phyloP scores from a whole-genome alignment of 176 grass and related monocot species.

The Bromus sterilis region DNA sequence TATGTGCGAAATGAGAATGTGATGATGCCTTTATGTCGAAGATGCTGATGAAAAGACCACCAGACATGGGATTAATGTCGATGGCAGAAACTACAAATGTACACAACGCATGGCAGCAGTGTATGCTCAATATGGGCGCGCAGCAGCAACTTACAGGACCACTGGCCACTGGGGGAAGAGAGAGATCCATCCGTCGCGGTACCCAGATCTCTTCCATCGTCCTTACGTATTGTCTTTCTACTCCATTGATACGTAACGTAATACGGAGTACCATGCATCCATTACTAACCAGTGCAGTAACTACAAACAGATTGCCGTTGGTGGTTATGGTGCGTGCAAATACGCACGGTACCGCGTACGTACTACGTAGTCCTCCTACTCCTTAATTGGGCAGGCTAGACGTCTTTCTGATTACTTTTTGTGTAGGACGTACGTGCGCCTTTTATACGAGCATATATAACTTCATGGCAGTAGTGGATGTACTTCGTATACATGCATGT shows the following conservation, averaged over 20 bases:
- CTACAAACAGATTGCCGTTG: neutral
- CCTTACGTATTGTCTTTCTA: neutral
- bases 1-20: neutral
- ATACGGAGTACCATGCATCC: neutral
- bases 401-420: neutral
- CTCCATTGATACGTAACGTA: no score
- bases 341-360: neutral
- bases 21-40: neutral
- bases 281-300: no score
- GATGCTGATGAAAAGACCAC: neutral
- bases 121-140: neutral
- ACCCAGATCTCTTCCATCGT: neutral
- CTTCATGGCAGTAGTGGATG: neutral
- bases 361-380: neutral
- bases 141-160: neutral
- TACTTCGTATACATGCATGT: neutral
- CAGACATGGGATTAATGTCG: neutral
- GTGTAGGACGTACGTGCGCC: neutral
- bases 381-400: neutral
- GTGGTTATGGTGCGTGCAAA: neutral
- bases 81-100: neutral
- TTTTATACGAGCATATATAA: neutral
- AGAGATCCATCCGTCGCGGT: neutral
- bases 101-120: neutral
- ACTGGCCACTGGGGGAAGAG: neutral